Evolutionary conservation across 179 eudicot species (phyloP), one percentile per base, ranked within the genome.

Genomic region (Monotropa hypopitys): DNA sequence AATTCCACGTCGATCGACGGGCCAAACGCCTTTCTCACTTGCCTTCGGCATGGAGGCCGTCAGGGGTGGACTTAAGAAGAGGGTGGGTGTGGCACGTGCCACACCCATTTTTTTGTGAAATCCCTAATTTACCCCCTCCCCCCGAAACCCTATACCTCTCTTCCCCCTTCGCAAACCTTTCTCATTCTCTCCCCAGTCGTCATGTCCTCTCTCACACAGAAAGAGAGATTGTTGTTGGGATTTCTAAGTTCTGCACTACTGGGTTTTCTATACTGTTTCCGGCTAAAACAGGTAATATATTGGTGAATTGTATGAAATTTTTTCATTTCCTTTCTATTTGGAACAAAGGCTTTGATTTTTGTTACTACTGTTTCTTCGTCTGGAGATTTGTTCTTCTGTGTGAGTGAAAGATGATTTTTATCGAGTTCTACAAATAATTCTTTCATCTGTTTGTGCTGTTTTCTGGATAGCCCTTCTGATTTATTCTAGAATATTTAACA

Each of bases 321-420:
- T 65, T 40, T 3, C 54, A 46, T 16, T 72, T 46, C 7, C 21
- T 13, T 45, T 74, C 4, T 1, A n/a, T 1, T 11, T 53, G 65
- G 11, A 71, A 71, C 33, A 57, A 38, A 57, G 5, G 38, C 51
- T 59, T 62, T 10, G 66, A 73, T n/a, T 53, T 20, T 73, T 43
- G 66, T 30, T 47, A 23, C n/a, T 35, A 28, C 61, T 40, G 57
- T 18, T 65, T 65, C 35, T 49, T 33, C 65, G 9, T 72, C 18
- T 49, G 35, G 47, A 26, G 69, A 70, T 78, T 56, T 78, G 33
- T 73, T 79, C 67, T 61, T 75, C 7, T 43, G 1, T 18, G n/a
- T 75, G 70, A 32, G 77, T 20, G 59, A 20, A 50, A 49, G 32
- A 23, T 28, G 30, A 20, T 4, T 72, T 49, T 72, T 50, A 20